Percentiles rank a stretch among this genome's conserved stretches.
phyloP scores from a whole-genome alignment of 192 early-diverging fungal genomes.

The Bifiguratus adelaidae region DNA sequence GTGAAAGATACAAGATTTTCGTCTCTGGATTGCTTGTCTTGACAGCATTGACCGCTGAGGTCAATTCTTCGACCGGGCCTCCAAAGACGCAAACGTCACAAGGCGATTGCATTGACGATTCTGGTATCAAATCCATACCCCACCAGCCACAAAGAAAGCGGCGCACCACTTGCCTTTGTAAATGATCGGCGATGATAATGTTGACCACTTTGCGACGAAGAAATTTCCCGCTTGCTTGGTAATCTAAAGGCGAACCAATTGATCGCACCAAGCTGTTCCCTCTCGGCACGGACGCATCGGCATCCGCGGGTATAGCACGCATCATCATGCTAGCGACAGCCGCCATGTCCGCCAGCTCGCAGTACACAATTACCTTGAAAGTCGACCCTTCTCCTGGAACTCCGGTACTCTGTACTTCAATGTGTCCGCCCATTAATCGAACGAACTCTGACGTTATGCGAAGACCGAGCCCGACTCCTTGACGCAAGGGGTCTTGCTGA shows the following conservation, averaged over 20 bases:
- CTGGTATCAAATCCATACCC: no score
- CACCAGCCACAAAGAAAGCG: no score
- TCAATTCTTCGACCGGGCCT: no score
- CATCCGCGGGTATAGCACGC: slow-evolving; percentile 3
- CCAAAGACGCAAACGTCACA: no score
- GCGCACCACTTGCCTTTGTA: no score
- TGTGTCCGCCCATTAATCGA: slow-evolving; percentile 26
- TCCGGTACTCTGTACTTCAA: slow-evolving; percentile 27
- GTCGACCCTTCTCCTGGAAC: slow-evolving; percentile 21
- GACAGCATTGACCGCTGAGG: no score
- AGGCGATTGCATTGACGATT: no score
- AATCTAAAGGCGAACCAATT: slow-evolving; percentile 2
- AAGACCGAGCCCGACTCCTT: slow-evolving; percentile 35
- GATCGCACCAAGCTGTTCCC: slow-evolving; percentile 13
- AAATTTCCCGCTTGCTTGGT: background rate
- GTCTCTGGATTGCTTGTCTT: no score
- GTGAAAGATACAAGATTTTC: no score
- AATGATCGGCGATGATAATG: no score
- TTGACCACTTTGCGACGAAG: no score
- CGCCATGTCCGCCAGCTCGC: background rate
- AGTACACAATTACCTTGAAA: slow-evolving; percentile 17
- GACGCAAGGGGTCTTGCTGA: slow-evolving; percentile 33
- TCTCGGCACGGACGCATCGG: slow-evolving; percentile 10
- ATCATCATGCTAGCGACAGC: slow-evolving; percentile 1
- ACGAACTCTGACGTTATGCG: slow-evolving; percentile 28